Evolutionary conservation across 768 basidiomycete species (phyloP).

Genomic region (Phanerochaete carnosa): DNA sequence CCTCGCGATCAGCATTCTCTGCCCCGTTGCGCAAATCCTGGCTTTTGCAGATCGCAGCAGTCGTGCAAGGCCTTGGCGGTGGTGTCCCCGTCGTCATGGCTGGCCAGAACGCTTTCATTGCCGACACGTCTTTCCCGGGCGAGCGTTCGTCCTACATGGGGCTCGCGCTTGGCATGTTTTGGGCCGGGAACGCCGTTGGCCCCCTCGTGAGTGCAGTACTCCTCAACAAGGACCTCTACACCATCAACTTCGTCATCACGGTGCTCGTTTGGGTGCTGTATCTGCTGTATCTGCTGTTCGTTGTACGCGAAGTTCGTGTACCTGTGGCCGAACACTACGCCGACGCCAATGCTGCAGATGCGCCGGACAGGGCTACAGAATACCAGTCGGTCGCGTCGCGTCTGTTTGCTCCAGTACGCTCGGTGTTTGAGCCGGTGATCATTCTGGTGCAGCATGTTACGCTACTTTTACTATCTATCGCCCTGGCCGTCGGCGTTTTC

Average conservation of each 20-base stretch:
- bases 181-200: background rate
- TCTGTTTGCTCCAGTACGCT: background rate
- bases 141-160: conserved; percentile 2
- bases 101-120: conserved; percentile 3
- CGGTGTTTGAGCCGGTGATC: background rate
- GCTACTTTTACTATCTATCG: background rate
- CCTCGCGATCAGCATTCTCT: background rate
- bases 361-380: background rate
- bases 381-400: background rate
- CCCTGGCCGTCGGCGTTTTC: background rate
- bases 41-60: background rate
- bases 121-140: background rate
- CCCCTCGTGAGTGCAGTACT: background rate
- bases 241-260: background rate
- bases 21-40: background rate
- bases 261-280: background rate
- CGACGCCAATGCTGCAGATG: background rate
- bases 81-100: background rate
- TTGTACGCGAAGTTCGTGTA: background rate
- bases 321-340: background rate
- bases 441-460: background rate
- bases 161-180: background rate
- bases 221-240: background rate
- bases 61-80: conserved; percentile 1
- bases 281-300: background rate